Conservation (phyloP, 441 rosid species). For the Adansonia rubrostipa region DNA sequence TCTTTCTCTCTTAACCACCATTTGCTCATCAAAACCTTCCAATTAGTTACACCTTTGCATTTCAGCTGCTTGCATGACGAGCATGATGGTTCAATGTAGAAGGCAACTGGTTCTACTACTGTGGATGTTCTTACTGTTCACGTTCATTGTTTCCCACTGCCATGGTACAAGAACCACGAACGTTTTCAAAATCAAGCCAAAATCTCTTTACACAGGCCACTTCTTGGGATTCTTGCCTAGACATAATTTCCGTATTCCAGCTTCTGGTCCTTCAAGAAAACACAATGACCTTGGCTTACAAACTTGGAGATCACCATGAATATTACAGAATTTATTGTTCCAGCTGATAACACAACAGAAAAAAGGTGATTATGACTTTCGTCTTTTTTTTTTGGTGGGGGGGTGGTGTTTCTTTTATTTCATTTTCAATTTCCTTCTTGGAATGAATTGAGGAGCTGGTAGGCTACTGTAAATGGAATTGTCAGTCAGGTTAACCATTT, state of each 20-base stretch:
- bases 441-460: slow-evolving; percentile 30
- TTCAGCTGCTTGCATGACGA: no score
- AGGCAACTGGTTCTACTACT: slow-evolving; percentile 32
- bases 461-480: slow-evolving; percentile 34
- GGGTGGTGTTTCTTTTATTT: background rate
- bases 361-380: background rate
- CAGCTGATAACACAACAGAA: no score
- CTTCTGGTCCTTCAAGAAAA: slow-evolving; percentile 87
- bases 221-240: slow-evolving; percentile 70
- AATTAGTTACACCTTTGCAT: no score
- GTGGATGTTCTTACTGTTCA: slow-evolving; percentile 39
- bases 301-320: slow-evolving; percentile 66
- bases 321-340: background rate
- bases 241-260: slow-evolving; percentile 64
- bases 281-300: slow-evolving; percentile 81
- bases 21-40: background rate
- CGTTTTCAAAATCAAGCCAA: slow-evolving; percentile 52
- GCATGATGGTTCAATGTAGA: slow-evolving; percentile 37
- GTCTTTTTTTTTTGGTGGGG: background rate
- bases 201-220: slow-evolving; percentile 46
- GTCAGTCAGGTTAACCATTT: slow-evolving; percentile 31
- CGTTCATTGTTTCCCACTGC: slow-evolving; percentile 42
- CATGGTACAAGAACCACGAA: slow-evolving; percentile 63
- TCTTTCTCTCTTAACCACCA: slow-evolving; percentile 14
- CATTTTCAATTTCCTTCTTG: slow-evolving; percentile 2